Percentiles rank a stretch among this genome's conserved stretches.
Conservation (phyloP, 768 basidiomycete species). For the Suillus bovinus region DNA sequence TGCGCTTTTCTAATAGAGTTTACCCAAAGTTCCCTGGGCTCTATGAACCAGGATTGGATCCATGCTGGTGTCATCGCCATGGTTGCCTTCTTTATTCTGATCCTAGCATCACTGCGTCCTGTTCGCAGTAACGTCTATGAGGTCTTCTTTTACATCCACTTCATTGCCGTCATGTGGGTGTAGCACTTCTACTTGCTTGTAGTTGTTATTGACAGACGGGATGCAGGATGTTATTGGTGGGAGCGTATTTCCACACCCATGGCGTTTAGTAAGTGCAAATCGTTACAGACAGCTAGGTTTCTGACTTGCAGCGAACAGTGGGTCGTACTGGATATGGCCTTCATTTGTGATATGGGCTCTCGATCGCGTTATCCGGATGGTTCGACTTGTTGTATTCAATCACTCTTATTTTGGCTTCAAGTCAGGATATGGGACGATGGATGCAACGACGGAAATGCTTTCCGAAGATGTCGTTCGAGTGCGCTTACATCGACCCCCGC, state of each 20-base stretch:
- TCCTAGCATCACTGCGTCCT: slow-evolving; percentile 47
- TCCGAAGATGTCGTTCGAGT: slow-evolving; percentile 37
- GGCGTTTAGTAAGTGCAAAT: slow-evolving; percentile 14
- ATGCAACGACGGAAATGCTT: slow-evolving; percentile 44
- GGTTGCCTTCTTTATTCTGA: slow-evolving; percentile 41
- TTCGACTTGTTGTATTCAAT: slow-evolving; percentile 45
- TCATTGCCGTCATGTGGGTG: slow-evolving; percentile 42
- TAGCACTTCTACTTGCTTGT: fast-evolving
- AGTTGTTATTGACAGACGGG: slow-evolving; percentile 7
- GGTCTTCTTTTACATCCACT: slow-evolving; percentile 51
- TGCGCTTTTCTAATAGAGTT: background rate
- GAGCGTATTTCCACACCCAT: slow-evolving; percentile 42
- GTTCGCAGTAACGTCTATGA: slow-evolving; percentile 51
- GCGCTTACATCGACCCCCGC: slow-evolving; percentile 34
- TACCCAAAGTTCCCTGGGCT: background rate
- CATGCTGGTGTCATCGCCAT: slow-evolving; percentile 38
- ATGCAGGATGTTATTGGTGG: slow-evolving; percentile 34
- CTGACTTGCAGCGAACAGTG: slow-evolving; percentile 13
- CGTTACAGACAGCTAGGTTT: background rate
- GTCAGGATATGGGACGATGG: slow-evolving; percentile 25
- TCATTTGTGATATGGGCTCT: slow-evolving; percentile 36
- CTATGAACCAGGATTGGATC: slow-evolving; percentile 19
- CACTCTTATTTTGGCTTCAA: slow-evolving; percentile 38
- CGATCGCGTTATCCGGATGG: slow-evolving; percentile 49
- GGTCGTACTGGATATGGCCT: slow-evolving; percentile 32